Evolutionary conservation across 1,284 basidiomycete species (phyloP), one percentile per base, ranked within the genome.

Genomic region (Tilletia setariae): DNA sequence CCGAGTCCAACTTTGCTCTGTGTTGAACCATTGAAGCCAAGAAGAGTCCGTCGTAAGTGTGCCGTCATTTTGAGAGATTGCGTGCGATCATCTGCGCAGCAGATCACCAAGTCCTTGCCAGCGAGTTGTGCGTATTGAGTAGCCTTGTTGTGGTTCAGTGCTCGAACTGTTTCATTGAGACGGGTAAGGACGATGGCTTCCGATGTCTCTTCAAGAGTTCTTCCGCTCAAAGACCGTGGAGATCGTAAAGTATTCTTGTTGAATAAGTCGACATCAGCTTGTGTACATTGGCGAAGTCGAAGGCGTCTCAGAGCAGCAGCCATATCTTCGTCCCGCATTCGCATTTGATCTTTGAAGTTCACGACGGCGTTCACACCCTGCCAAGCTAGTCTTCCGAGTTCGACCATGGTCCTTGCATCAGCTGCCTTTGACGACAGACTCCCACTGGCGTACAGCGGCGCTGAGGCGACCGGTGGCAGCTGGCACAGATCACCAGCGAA

Each of bases 401-500:
- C 51, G n/a, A 53, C 21, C 19, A 2, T 53, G n/a, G 51, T 53
- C 16, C 51, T n/a, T 23, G 21, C 23, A 3, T 53, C 51, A 11
- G 51, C 51, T 4, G 2, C 3, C 21, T 21, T 11, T 13, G 16
- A 23, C 6, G n/a, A 23, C n/a, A 25, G 21, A 3, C 21, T 3
- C 7, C 6, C 21, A 2, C 28, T 2, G 7, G 23, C 28, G 51
- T 25, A 53, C 1, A 53, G 21, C 15, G n/a, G 13, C n/a, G 51
- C 51, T n/a, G 21, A 6, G 6, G 23, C 51, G 21, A 53, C 51
- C 6, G 51, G 51, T 3, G 51, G n/a, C 13, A 53, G 21, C 15
- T 53, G 51, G 28, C 51, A 53, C 11, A 53, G 51, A 28, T 53
- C 51, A 6, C 51, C 51, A 6, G 51, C 51, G n/a, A 53, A 23